Evolutionary conservation across 768 basidiomycete genomes (phyloP), one percentile per base, ranked within the genome.

Genomic region (Lentinula sp.): DNA sequence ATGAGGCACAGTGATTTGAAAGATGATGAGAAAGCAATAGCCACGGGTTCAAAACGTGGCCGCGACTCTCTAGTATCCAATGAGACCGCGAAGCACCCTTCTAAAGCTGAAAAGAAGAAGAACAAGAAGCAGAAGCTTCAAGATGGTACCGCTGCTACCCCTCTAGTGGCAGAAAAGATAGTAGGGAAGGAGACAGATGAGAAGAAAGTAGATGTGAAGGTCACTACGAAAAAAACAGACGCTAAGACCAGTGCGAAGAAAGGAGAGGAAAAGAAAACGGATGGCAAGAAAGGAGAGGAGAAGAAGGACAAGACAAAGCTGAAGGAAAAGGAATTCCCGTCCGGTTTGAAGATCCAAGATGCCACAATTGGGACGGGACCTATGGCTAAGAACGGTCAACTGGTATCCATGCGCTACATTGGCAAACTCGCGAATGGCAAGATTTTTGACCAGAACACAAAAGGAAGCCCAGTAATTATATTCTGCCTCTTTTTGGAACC

Each of bases 331-430:
- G 81, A 82, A 64, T 76, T 93, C 57, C 72, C 85, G 1, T 85
- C 84, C 35, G 95, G 95, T 13, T 74, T 98, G 58, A 85, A 89
- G 72, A 77, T 93, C 64, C 74, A 81, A 64, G 96, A 98, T 71
- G 71, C 79, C 64, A 94, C 88, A 70, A 69, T 84, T 51, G 96
- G 96, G 49, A 83, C 82, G 1, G 96, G 96, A n/a, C 85, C 90
- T 41, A 79, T 81, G 68, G 94, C 91, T 16, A 97, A 95, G 79
- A 84, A 85, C 59, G 95, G 95, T 15, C 86, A 88, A 74, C 86
- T 78, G 46, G 81, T 97, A 53, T 78, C 77, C 58, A 91, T 98
- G 88, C 81, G 96, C 61, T 98, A 98, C 74, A 87, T 98, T 66
- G 96, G 96, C 65, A 96, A 95, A 77, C 79, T 97, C 46, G 72